Conservation (phyloP, 768 basidiomycete genomes). For the Astraeus odoratus region DNA sequence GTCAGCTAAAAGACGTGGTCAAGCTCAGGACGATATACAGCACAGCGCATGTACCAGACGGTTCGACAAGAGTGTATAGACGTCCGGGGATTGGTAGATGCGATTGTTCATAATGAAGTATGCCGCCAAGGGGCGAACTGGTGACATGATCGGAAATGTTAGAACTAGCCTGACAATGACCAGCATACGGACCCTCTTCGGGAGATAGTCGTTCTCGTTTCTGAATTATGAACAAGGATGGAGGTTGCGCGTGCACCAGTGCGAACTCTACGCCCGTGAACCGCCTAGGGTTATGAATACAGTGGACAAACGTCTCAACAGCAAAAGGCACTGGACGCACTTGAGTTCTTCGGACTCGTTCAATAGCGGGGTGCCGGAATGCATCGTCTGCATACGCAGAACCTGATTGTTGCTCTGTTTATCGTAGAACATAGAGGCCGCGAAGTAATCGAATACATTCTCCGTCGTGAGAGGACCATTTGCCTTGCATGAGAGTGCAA, state of each 20-base stretch:
- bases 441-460: constrained; percentile 87
- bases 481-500: constrained; percentile 49
- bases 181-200: constrained; percentile 58
- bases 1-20: constrained; percentile 42
- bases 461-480: constrained; percentile 70
- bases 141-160: constrained; percentile 3
- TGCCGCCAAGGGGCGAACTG: constrained; percentile 71
- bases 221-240: constrained; percentile 82
- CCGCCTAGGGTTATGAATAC: constrained; percentile 41
- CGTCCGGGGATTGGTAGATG: constrained; percentile 82
- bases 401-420: constrained; percentile 91
- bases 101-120: constrained; percentile 88
- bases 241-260: constrained; percentile 72
- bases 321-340: constrained; percentile 36
- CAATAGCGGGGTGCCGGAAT: constrained; percentile 65
- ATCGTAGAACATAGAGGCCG: constrained; percentile 89
- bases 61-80: constrained; percentile 80
- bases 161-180: neutral
- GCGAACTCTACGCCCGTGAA: constrained; percentile 87
- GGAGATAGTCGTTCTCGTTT: constrained; percentile 81
- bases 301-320: neutral
- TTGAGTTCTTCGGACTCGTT: constrained; percentile 85
- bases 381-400: constrained; percentile 89
- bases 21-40: neutral
- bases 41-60: constrained; percentile 49